These are phyloP conservation scores for Senecio squalidus DNA, from an alignment of 140 eudicot genomes.

Conservation along the genomic window DNA sequence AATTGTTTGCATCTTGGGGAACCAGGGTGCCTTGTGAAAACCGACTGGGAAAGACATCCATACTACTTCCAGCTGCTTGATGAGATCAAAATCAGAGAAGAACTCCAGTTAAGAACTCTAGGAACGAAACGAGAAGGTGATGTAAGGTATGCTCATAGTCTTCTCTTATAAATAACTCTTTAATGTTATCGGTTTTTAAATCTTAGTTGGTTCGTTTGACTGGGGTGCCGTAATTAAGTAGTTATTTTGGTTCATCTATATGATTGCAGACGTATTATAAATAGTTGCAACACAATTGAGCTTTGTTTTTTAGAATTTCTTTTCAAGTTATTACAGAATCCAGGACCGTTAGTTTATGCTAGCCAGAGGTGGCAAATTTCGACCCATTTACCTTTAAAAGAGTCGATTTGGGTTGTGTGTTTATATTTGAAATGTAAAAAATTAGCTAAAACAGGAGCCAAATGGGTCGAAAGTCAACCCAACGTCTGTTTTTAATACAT, in stretches of 20 bases:
- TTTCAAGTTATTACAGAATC: neutral
- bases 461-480: neutral
- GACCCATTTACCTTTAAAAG: neutral
- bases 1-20: conserved; percentile 89
- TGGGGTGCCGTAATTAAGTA: neutral
- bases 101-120: conserved; percentile 67
- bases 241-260: neutral
- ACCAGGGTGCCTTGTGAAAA: conserved; percentile 71
- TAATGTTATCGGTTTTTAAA: neutral
- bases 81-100: conserved; percentile 86
- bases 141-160: conserved; percentile 52
- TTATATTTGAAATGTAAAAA: no score
- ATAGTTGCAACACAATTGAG: neutral
- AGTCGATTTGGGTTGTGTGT: neutral
- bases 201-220: neutral
- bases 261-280: neutral
- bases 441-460: no score
- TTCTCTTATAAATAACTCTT: neutral
- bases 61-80: conserved; percentile 83
- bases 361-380: no score
- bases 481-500: no score
- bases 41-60: conserved; percentile 85
- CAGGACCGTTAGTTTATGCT: neutral
- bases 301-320: neutral
- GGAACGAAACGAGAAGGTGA: conserved; percentile 94